Conservation (phyloP, 1,284 basidiomycete species). For the Papiliotrema nemorosa region DNA sequence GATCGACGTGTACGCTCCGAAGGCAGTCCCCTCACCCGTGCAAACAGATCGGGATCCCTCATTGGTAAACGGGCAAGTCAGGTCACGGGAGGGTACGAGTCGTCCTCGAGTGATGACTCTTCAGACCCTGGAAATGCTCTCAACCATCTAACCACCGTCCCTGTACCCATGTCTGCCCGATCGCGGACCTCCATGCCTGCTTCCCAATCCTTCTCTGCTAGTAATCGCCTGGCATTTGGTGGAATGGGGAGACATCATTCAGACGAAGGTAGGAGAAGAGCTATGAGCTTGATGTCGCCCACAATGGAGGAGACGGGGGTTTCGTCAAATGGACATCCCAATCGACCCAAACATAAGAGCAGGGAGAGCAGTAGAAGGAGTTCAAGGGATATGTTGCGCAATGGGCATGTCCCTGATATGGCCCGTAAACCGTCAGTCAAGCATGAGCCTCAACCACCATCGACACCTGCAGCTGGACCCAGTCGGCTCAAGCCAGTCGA, state of each 20-base stretch:
- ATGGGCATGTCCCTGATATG: neutral
- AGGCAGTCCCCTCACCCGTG: slow-evolving; percentile 5
- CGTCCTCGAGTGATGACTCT: slow-evolving; percentile 3
- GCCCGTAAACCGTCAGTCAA: too few relatives aligned
- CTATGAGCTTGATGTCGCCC: slow-evolving; percentile 10
- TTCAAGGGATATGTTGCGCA: neutral
- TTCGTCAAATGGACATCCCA: neutral
- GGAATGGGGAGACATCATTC: neutral
- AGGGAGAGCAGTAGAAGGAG: neutral
- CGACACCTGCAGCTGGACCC: neutral
- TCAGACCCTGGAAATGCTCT: neutral
- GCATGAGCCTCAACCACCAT: neutral
- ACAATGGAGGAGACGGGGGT: neutral
- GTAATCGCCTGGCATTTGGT: neutral
- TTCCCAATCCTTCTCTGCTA: slow-evolving; percentile 1
- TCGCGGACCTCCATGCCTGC: neutral
- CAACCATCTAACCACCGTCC: neutral
- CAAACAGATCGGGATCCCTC: slow-evolving; percentile 9
- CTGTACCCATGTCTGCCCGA: neutral
- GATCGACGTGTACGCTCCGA: slow-evolving; percentile 25
- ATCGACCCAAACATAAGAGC: neutral
- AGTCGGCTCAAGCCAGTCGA: neutral
- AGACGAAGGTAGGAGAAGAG: slow-evolving; percentile 1
- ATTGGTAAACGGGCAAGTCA: slow-evolving; percentile 24
- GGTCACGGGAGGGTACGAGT: slow-evolving; percentile 42